phyloP scores from a whole-genome alignment of 192 early-diverging fungal genomes.

The Mortierella claussenii region DNA sequence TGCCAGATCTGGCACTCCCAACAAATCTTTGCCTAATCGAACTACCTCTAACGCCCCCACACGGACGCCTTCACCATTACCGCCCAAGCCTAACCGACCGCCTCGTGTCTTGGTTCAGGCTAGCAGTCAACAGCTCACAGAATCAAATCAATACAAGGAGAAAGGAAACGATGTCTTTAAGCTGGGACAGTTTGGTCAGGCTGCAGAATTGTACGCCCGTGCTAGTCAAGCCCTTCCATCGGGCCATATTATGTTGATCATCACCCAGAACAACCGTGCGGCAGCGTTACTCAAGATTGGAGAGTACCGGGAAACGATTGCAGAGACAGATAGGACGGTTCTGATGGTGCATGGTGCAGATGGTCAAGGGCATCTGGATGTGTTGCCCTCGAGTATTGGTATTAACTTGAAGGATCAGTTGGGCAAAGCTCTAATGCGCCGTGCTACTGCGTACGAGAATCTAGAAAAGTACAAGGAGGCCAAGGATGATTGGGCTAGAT shows the following conservation, averaged over 20 bases:
- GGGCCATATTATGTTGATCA: constrained; percentile 68
- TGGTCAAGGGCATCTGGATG: constrained; percentile 23
- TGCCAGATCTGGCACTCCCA: neutral
- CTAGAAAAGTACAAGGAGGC: constrained; percentile 86
- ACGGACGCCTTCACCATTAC: constrained; percentile 31
- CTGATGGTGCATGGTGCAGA: constrained; percentile 51
- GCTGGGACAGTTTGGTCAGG: constrained; percentile 89
- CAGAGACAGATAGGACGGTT: constrained; percentile 71
- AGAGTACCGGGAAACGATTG: constrained; percentile 74
- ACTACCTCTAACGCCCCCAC: neutral
- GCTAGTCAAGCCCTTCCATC: constrained; percentile 61
- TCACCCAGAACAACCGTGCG: constrained; percentile 89
- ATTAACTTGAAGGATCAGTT: constrained; percentile 67
- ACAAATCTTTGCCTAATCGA: constrained; percentile 7
- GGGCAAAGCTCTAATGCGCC: constrained; percentile 78
- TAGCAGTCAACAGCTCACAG: constrained; percentile 46
- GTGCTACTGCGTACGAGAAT: constrained; percentile 84
- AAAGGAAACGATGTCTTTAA: constrained; percentile 88
- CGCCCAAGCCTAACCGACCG: constrained; percentile 33
- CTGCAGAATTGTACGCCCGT: constrained; percentile 74
- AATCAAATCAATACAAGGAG: constrained; percentile 59
- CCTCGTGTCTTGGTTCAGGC: constrained; percentile 57
- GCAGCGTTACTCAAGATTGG: constrained; percentile 84
- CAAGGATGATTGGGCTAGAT: constrained; percentile 63
- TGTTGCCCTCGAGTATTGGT: constrained; percentile 33